These are phyloP conservation scores for Solanum stenotomum DNA, from an alignment of 257 asterid species.

Conservation along the genomic window DNA sequence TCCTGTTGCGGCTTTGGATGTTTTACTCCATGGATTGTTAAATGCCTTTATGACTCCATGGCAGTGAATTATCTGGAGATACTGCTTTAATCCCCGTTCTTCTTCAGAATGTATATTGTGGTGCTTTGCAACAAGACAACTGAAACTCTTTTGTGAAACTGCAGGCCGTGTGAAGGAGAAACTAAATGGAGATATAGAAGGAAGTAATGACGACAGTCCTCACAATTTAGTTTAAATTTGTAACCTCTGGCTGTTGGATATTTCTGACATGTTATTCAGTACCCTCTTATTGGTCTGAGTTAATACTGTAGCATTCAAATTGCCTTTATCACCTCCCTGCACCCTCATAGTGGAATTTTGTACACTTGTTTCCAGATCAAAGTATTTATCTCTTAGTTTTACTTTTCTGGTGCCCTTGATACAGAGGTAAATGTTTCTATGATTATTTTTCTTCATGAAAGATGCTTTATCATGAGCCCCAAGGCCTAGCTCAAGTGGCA, in stretches of 20 bases:
- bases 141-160: background rate
- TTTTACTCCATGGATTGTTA: background rate
- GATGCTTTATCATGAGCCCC: background rate
- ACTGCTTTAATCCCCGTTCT: background rate
- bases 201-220: background rate
- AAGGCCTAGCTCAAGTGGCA: no score
- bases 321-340: background rate
- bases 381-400: background rate
- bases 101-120: background rate
- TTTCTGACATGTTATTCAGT: background rate
- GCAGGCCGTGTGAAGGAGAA: background rate
- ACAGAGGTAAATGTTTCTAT: background rate
- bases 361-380: background rate
- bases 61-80: background rate
- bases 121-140: background rate
- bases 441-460: background rate
- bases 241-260: background rate
- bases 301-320: background rate
- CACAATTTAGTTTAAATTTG: background rate
- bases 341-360: background rate
- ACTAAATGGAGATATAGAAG: background rate
- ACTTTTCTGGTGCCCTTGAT: background rate
- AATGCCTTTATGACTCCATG: background rate
- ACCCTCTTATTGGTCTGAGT: background rate
- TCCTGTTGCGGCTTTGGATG: background rate